Evolutionary conservation across 768 basidiomycete genomes (phyloP).

Genomic region (Leucocoprinus leucothites): DNA sequence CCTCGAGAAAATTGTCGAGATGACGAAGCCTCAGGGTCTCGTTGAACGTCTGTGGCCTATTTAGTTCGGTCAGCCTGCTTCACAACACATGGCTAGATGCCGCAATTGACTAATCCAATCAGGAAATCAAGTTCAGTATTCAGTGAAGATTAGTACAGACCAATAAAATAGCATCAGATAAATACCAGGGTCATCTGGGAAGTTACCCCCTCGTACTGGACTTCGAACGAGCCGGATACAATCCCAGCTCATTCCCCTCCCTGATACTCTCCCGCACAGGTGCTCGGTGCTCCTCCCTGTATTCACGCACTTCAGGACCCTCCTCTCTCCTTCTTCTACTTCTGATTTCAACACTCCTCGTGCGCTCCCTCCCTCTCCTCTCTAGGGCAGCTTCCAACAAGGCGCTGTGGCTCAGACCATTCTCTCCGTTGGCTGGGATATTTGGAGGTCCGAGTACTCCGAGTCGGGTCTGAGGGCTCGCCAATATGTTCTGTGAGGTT

Average conservation of each 20-base stretch:
- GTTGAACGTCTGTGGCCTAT: too few species aligned
- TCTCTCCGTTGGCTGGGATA: neutral
- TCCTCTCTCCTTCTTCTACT: slow-evolving; percentile 5
- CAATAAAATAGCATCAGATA: too few species aligned
- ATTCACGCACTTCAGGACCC: neutral
- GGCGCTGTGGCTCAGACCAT: slow-evolving; percentile 9
- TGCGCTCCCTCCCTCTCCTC: slow-evolving; percentile 26
- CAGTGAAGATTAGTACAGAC: too few species aligned
- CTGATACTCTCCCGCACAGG: neutral
- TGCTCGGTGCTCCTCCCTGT: neutral
- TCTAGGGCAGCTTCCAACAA: slow-evolving; percentile 20
- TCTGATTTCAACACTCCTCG: slow-evolving; percentile 11
- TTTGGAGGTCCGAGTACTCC: neutral
- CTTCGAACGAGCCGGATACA: neutral
- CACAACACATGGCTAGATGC: too few species aligned
- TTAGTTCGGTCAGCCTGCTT: too few species aligned
- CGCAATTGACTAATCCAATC: too few species aligned
- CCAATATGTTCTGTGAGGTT: slow-evolving; percentile 15
- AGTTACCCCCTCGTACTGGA: neutral
- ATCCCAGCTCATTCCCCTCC: slow-evolving; percentile 5
- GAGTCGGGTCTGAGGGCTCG: slow-evolving; percentile 7
- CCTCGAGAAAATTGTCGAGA: too few species aligned
- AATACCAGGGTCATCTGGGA: too few species aligned
- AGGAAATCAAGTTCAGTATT: too few species aligned
- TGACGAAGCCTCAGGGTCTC: too few species aligned